A percentile compares a stretch with the other conserved stretches of the same genome.
Evolutionary conservation across 179 eudicot species (phyloP).

Genomic region (Drosera spatulata): DNA sequence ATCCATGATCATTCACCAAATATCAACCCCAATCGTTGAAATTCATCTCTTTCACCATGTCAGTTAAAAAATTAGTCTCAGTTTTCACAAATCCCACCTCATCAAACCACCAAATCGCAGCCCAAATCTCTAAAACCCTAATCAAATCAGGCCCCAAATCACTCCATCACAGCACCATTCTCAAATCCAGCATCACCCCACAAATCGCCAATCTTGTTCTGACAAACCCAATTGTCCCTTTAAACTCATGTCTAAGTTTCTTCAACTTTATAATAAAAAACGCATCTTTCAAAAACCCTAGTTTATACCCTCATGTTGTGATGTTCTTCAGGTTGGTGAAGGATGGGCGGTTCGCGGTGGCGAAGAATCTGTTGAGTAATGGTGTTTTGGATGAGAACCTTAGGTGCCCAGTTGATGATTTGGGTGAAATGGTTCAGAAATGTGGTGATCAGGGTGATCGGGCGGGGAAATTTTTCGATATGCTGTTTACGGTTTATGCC

Average conservation of each 20-base stretch:
- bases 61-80: constrained; percentile 10
- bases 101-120: constrained; percentile 17
- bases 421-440: constrained; percentile 30
- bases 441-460: constrained; percentile 16
- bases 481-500: constrained; percentile 60
- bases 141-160: constrained; percentile 15
- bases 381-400: constrained; percentile 29
- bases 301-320: constrained; percentile 33
- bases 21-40: no score
- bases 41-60: neutral
- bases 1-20: no score
- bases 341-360: constrained; percentile 33
- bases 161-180: constrained; percentile 22
- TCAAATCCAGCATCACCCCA: constrained; percentile 26
- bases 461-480: constrained; percentile 40
- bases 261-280: constrained; percentile 34
- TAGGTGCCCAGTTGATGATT: constrained; percentile 25
- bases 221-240: constrained; percentile 41
- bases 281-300: constrained; percentile 28
- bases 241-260: constrained; percentile 40
- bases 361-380: constrained; percentile 32
- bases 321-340: constrained; percentile 45
- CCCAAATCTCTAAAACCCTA: constrained; percentile 33
- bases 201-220: constrained; percentile 45
- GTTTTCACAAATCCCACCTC: constrained; percentile 8